These are phyloP conservation scores for Lactuca sativa DNA, from an alignment of 129 eudicot genomes.

Conservation along the genomic window DNA sequence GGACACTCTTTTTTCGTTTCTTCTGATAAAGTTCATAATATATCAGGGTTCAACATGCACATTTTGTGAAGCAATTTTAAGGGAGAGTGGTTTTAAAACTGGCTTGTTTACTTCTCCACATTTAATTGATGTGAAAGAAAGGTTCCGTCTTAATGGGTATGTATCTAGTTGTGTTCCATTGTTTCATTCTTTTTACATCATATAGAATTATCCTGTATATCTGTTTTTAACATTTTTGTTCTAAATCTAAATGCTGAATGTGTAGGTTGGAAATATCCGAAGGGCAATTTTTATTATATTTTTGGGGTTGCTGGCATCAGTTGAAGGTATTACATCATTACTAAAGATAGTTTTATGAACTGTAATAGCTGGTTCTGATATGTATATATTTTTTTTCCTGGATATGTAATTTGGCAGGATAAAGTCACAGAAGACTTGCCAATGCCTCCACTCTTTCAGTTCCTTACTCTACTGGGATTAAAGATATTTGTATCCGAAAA, in stretches of 20 bases:
- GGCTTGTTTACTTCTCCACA: slow-evolving; percentile 95
- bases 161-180: slow-evolving; percentile 29
- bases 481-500: slow-evolving; percentile 75
- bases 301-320: slow-evolving; percentile 87
- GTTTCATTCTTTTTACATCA: slow-evolving; percentile 8
- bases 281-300: slow-evolving; percentile 55
- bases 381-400: neutral
- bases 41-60: slow-evolving; percentile 92
- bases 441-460: slow-evolving; percentile 96
- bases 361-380: neutral
- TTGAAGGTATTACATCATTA: slow-evolving; percentile 53
- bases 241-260: slow-evolving; percentile 15
- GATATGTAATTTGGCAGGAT: slow-evolving; percentile 49
- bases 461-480: slow-evolving; percentile 75
- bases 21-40: slow-evolving; percentile 25
- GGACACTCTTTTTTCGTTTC: neutral
- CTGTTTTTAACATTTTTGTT: slow-evolving; percentile 5
- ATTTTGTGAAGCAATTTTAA: slow-evolving; percentile 85
- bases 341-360: neutral
- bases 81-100: slow-evolving; percentile 78
- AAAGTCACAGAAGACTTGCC: slow-evolving; percentile 70
- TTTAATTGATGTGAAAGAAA: slow-evolving; percentile 88
- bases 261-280: slow-evolving; percentile 78
- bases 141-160: slow-evolving; percentile 87
- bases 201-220: neutral